Evolutionary conservation across 371 early-diverging fungal species (phyloP), one percentile per base, ranked within the genome.

Genomic region (Lichtheimia corymbifera): DNA sequence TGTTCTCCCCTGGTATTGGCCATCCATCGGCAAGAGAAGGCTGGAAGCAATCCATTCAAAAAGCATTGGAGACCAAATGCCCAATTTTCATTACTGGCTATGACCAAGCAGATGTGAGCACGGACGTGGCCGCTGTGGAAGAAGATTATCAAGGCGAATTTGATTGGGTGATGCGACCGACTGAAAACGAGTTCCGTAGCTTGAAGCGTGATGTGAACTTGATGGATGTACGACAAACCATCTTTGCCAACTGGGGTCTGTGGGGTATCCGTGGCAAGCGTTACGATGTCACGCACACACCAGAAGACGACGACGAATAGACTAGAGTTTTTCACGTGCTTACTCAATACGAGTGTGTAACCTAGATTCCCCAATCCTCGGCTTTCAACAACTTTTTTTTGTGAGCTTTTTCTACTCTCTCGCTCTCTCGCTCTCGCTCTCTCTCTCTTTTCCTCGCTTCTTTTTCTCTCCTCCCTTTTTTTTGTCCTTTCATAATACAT

Each of bases 201-300:
- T 68, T 91, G 69, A 92, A 91, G 76, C 82, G 84, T 42, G 92
- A 93, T 66, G 76, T 91, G 56, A 88, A 91, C 58, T 64, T 90
- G 66, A 74, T 84, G 59, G 92, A 93, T 66, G 71, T 93, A 60
- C 75, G 90, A 55, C 86, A 90, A 64, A 85, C 82, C 43, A 87
- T 90, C 18, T 85, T 84, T 64, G 86, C 92, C 60, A 93, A 93
- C 71, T 89, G 89, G 88, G 90, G 90, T 43, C 86, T 93, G 59
- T 92, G 90, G 82, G 91, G 86, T 41, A 86, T 93, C 68, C 88
- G 93, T 62, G 93, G 92, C 51, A 90, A 92, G 70, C 83, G 86
- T 49, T 93, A 93, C 72, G 93, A 93, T 74, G 89, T 93, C 45
- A 80, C 71, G 41, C 77, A 78, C 50, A 59, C 71, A 25, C 66